Conservation (phyloP, 192 early-diverging fungal species). For the Entomortierella beljakovae region DNA sequence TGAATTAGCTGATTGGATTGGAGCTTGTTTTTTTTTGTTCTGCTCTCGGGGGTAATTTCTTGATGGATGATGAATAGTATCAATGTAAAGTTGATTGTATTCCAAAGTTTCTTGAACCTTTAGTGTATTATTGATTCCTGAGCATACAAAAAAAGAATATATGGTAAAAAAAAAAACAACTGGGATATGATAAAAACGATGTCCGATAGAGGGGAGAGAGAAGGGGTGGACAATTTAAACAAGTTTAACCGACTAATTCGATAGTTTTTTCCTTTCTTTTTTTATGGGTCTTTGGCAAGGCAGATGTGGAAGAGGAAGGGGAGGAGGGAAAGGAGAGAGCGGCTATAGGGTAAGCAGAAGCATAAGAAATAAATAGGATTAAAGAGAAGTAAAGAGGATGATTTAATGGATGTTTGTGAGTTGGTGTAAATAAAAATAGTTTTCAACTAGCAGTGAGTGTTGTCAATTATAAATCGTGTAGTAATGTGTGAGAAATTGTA, state of each 20-base stretch:
- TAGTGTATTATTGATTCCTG: constrained; percentile 4
- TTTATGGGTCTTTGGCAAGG: constrained; percentile 1
- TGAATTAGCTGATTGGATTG: constrained; percentile 3
- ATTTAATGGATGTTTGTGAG: neutral
- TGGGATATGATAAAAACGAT: neutral
- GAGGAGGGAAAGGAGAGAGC: constrained; percentile 2
- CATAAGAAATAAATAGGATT: constrained; percentile 6
- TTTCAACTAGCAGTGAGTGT: neutral
- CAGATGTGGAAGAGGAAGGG: neutral
- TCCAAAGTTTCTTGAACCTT: neutral
- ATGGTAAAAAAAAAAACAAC: too few species aligned
- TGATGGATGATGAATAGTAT: too few species aligned
- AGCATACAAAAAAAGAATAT: constrained; percentile 6
- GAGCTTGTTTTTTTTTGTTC: constrained; percentile 10
- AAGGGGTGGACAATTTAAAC: neutral
- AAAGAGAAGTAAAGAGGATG: neutral
- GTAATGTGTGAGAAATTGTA: neutral
- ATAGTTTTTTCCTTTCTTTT: neutral
- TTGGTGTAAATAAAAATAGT: neutral
- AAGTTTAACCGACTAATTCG: neutral
- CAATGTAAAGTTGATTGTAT: too few species aligned
- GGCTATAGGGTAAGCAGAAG: constrained; percentile 36
- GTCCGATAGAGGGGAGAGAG: constrained; percentile 1
- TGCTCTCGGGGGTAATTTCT: neutral
- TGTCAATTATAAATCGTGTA: neutral